phyloP scores from a whole-genome alignment of 345 rosid species.

The Aethionema arabicum region DNA sequence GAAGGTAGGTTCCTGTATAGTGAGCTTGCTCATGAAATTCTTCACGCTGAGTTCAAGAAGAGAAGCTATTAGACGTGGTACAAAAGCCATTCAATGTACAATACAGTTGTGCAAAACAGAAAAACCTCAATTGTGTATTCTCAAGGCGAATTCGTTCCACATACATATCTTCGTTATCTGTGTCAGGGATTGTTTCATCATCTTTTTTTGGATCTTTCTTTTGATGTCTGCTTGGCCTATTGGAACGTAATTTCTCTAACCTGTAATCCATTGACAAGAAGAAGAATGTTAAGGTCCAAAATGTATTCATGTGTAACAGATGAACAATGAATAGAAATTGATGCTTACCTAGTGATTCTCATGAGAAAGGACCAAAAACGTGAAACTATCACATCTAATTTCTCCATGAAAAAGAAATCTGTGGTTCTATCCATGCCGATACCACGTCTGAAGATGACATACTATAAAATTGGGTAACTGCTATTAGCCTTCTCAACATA shows the following conservation, averaged over 20 bases:
- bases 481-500: neutral
- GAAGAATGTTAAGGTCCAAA: conserved; percentile 20
- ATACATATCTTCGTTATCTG: conserved; percentile 47
- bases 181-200: conserved; percentile 56
- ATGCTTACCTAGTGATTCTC: conserved; percentile 61
- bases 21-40: conserved; percentile 66
- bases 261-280: conserved; percentile 46
- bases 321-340: neutral
- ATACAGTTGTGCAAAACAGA: conserved; percentile 11
- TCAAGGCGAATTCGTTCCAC: conserved; percentile 89
- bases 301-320: neutral
- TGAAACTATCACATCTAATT: conserved; percentile 73
- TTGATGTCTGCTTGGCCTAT: conserved; percentile 41
- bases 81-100: conserved; percentile 3
- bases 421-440: conserved; percentile 81
- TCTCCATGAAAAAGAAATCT: conserved; percentile 80
- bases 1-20: conserved; percentile 89
- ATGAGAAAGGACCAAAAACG: conserved; percentile 73
- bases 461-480: conserved; percentile 40
- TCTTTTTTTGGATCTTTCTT: conserved; percentile 68
- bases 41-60: conserved; percentile 46
- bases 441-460: conserved; percentile 89
- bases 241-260: conserved; percentile 55
- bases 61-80: neutral
- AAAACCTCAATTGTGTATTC: conserved; percentile 72